Evolutionary conservation across 352 stramenopile genomes (phyloP).

Genomic region (Phytophthora pluvialis): DNA sequence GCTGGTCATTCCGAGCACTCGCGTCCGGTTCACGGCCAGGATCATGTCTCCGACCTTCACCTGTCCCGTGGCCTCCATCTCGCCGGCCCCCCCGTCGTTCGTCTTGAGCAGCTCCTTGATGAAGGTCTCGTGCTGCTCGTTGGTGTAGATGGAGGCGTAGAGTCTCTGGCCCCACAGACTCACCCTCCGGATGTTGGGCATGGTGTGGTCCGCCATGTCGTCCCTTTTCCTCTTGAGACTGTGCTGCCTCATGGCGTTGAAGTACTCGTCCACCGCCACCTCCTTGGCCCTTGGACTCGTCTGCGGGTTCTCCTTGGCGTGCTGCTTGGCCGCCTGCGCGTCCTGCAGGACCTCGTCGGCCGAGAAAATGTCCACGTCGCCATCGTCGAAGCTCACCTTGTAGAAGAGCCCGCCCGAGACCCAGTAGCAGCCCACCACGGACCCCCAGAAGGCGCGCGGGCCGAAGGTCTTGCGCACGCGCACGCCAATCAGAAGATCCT

Average conservation of each 20-base stretch:
- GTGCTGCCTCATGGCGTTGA: slow-evolving; percentile 35
- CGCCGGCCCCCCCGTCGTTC: slow-evolving; percentile 49
- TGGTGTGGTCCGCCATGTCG: slow-evolving; percentile 12
- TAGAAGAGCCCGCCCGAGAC: slow-evolving; percentile 65
- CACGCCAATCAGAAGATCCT: slow-evolving; percentile 37
- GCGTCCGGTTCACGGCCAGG: slow-evolving; percentile 48
- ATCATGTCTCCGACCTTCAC: slow-evolving; percentile 65
- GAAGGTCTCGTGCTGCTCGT: slow-evolving; percentile 48
- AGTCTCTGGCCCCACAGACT: slow-evolving; percentile 67
- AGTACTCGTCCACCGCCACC: slow-evolving; percentile 25
- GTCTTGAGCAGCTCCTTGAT: slow-evolving; percentile 63
- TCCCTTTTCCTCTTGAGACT: slow-evolving; percentile 54
- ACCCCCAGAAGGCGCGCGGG: slow-evolving; percentile 70
- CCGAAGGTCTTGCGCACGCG: slow-evolving; percentile 79
- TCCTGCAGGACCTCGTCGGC: slow-evolving; percentile 59
- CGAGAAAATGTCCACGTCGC: slow-evolving; percentile 78
- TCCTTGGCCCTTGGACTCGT: slow-evolving; percentile 1
- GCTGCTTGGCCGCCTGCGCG: slow-evolving; percentile 38
- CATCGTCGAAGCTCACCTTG: slow-evolving; percentile 85
- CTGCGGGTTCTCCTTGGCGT: slow-evolving; percentile 37
- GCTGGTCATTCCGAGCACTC: slow-evolving; percentile 44
- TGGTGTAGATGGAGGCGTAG: slow-evolving; percentile 72
- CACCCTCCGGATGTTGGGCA: slow-evolving; percentile 34
- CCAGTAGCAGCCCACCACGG: slow-evolving; percentile 61
- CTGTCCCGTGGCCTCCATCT: slow-evolving; percentile 66